phyloP scores from a whole-genome alignment of 2,329 filamentous ascomycete species.

The Tricladium varicosporioides region DNA sequence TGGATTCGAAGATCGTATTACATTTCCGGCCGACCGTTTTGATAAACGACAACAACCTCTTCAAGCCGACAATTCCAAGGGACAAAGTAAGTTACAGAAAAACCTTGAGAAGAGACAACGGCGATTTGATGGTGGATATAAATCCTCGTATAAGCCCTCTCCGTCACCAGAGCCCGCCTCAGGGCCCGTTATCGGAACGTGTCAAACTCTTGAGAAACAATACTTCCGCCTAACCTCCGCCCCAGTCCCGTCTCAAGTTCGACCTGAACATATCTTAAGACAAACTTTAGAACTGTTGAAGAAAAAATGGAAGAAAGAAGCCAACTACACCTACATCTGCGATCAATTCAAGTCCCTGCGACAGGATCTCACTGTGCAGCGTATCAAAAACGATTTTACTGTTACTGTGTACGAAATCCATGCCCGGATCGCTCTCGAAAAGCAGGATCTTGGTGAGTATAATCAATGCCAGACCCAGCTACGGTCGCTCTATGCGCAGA shows the following conservation, averaged over 20 bases:
- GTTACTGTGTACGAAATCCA: slow-evolving; percentile 97
- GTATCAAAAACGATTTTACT: slow-evolving; percentile 94
- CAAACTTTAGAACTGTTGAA: slow-evolving; percentile 86
- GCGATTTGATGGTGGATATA: slow-evolving; percentile 73
- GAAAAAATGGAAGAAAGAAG: slow-evolving; percentile 90
- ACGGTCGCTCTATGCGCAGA: slow-evolving; percentile 83
- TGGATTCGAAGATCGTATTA: slow-evolving; percentile 73
- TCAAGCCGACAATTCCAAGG: slow-evolving; percentile 46
- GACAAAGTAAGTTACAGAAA: slow-evolving; percentile 85
- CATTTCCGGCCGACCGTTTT: slow-evolving; percentile 37
- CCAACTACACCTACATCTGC: slow-evolving; percentile 96
- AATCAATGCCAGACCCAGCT: slow-evolving; percentile 99
- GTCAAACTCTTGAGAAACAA: slow-evolving; percentile 81
- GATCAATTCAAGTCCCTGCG: slow-evolving; percentile 99
- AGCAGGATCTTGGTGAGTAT: slow-evolving; percentile 99
- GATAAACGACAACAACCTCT: slow-evolving; percentile 47
- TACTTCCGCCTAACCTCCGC: slow-evolving; percentile 92
- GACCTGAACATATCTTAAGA: slow-evolving; percentile 75
- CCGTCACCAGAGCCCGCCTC: slow-evolving; percentile 55
- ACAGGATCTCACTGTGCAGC: slow-evolving; percentile 97
- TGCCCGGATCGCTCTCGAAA: slow-evolving; percentile 94
- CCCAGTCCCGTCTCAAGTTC: slow-evolving; percentile 84
- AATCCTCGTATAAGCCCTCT: slow-evolving; percentile 49
- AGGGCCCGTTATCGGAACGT: slow-evolving; percentile 82
- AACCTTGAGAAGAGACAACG: slow-evolving; percentile 84